Conservation (phyloP, 2,329 filamentous ascomycete genomes). For the Monosporascus sp. region DNA sequence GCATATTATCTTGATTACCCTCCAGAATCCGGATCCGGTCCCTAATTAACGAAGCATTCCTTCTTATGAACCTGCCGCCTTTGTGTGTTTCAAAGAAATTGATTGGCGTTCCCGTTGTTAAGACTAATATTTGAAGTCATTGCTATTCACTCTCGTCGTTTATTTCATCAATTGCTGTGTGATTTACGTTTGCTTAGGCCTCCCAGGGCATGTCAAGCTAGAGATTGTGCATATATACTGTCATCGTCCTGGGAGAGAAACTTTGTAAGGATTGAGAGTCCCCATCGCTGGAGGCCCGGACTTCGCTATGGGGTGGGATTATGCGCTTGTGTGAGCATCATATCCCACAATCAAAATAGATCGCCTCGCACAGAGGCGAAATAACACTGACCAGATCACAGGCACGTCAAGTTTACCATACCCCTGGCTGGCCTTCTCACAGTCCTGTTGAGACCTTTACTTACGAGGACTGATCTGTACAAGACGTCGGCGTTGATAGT, state of each 20-base stretch:
- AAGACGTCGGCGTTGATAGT: slow-evolving; percentile 56
- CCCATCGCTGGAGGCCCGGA: neutral
- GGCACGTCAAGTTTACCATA: slow-evolving; percentile 62
- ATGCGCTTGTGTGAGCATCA: slow-evolving; percentile 24
- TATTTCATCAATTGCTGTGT: too few relatives aligned
- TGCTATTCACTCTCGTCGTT: too few relatives aligned
- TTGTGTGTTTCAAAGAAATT: too few relatives aligned
- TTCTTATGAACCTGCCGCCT: too few relatives aligned
- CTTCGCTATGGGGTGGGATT: slow-evolving; percentile 23
- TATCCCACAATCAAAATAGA: neutral
- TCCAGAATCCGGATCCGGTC: too few relatives aligned
- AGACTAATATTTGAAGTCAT: too few relatives aligned
- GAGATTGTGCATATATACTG: neutral
- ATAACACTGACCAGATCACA: slow-evolving; percentile 23
- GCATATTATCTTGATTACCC: too few relatives aligned
- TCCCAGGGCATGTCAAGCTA: neutral
- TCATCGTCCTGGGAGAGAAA: neutral
- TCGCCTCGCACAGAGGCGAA: neutral
- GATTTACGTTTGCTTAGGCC: too few relatives aligned
- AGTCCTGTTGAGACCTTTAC: slow-evolving; percentile 54
- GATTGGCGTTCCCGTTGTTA: too few relatives aligned
- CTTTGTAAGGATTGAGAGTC: neutral
- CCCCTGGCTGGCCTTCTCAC: slow-evolving; percentile 57
- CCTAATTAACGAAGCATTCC: too few relatives aligned
- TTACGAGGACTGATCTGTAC: slow-evolving; percentile 57